Percentiles rank a stretch among this genome's conserved stretches.
These are phyloP conservation scores for Macrolepiota albuminosa DNA, from an alignment of 768 basidiomycete genomes.

Conservation along the genomic window DNA sequence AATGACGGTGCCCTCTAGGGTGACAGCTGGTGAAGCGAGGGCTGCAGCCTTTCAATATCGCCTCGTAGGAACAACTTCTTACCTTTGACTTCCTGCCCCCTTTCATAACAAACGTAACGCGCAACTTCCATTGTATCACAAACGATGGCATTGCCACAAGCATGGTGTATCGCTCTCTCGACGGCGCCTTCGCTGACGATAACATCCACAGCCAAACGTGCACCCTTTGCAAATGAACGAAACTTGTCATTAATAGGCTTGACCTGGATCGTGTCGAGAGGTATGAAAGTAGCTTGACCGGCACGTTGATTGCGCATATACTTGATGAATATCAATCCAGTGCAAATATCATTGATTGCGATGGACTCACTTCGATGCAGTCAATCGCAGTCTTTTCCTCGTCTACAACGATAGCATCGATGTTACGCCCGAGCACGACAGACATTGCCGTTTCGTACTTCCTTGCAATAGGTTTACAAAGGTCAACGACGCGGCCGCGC, in stretches of 20 bases:
- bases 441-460: slow-evolving; percentile 93
- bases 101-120: slow-evolving; percentile 86
- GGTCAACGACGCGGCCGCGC: slow-evolving; percentile 85
- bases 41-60: background rate
- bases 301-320: slow-evolving; percentile 94
- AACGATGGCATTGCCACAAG: slow-evolving; percentile 91
- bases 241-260: slow-evolving; percentile 94
- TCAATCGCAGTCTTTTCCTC: slow-evolving; percentile 96
- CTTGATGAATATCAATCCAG: slow-evolving; percentile 29
- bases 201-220: slow-evolving; percentile 81
- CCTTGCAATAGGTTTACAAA: slow-evolving; percentile 89
- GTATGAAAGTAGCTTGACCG: slow-evolving; percentile 96
- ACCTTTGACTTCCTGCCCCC: slow-evolving; percentile 97
- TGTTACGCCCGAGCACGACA: slow-evolving; percentile 89
- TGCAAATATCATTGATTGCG: background rate
- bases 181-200: slow-evolving; percentile 79
- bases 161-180: slow-evolving; percentile 94
- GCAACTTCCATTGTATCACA: slow-evolving; percentile 97
- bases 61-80: slow-evolving; percentile 15
- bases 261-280: slow-evolving; percentile 94
- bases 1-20: slow-evolving; percentile 93
- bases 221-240: slow-evolving; percentile 85
- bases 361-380: slow-evolving; percentile 77
- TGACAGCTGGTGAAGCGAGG: slow-evolving; percentile 66
- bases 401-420: slow-evolving; percentile 94